Percentiles rank a stretch among this genome's conserved stretches.
phyloP scores from a whole-genome alignment of 164 flowering plant species.

The Annona cherimola region DNA sequence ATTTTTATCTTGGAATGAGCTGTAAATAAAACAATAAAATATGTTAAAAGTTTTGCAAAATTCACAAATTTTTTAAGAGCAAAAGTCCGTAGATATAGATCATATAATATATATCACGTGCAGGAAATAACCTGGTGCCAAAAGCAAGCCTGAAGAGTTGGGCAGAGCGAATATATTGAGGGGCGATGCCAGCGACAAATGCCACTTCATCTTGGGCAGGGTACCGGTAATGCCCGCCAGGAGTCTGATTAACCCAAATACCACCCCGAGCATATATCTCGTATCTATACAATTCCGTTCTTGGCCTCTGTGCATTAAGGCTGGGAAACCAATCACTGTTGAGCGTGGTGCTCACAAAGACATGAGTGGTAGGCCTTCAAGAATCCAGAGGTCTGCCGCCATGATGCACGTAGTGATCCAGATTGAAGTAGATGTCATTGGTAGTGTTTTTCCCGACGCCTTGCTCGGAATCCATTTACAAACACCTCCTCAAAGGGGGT shows the following conservation, averaged over 20 bases:
- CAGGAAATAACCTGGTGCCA: not conserved
- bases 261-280: not conserved
- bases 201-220: not conserved
- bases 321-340: not conserved
- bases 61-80: no score
- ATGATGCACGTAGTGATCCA: not conserved
- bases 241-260: not conserved
- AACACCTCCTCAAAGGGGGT: not conserved
- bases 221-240: not conserved
- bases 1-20: no score
- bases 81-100: no score
- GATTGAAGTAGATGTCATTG: not conserved
- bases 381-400: not conserved
- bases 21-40: no score
- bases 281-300: not conserved
- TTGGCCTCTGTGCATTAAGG: not conserved
- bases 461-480: not conserved
- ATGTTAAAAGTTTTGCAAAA: no score
- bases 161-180: no score
- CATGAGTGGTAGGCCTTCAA: not conserved
- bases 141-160: not conserved
- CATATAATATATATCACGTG: no score
- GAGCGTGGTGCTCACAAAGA: not conserved
- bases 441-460: not conserved
- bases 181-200: not conserved